Base-by-base conservation (phyloP, 257 asterid genomes). In the Solanum virginianum region DNA sequence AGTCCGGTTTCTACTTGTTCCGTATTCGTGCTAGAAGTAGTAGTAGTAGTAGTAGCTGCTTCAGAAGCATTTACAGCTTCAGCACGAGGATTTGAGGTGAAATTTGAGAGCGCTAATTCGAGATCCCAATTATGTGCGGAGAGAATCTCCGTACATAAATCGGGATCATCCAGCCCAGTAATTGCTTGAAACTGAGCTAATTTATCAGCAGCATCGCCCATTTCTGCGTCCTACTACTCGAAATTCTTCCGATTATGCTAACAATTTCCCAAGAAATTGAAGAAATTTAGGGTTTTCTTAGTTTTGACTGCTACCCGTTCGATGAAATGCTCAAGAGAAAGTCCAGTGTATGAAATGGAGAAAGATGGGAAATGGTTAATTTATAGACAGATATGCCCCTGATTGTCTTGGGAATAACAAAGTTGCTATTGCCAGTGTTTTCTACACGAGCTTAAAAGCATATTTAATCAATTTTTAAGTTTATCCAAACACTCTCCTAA, bases 111-210 rank as follows among this genome's bases (percentile, higher is more conserved):
- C 53, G 99, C 99, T 60, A 83, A 88, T 85, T 96, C 97, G 83
- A 96, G 97, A 94, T 96, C 97, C 99, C 99, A 96, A 53, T 91
- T 90, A 87, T 95, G 98, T 69, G 99, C 99, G 84, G 97, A 85
- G 80, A 96, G 97, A 84, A 96, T 96, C 86, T 96, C 97, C 7
- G 93, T 86, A 87, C 98, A 96, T 88, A 96, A 91, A 88, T 96
- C 98, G 56, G 93, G 81, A 90, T 96, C 98, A 8, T 92, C 95
- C 18, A 96, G 84, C 14, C 99, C 99, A 26, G 99, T 94, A 56
- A 95, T 92, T 57, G 98, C 97, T 92, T 94, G 98, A 88, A 96
- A 96, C 84, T 93, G 89, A 55, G 97, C 94, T 88, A 96, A 49
- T 88, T 96, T 96, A 80, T 96, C 97, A 9, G 97, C 92, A 47